Evolutionary conservation across 495 filamentous ascomycete genomes (phyloP), one percentile per base, ranked within the genome.

Genomic region (Hyaloscypha variabilis): DNA sequence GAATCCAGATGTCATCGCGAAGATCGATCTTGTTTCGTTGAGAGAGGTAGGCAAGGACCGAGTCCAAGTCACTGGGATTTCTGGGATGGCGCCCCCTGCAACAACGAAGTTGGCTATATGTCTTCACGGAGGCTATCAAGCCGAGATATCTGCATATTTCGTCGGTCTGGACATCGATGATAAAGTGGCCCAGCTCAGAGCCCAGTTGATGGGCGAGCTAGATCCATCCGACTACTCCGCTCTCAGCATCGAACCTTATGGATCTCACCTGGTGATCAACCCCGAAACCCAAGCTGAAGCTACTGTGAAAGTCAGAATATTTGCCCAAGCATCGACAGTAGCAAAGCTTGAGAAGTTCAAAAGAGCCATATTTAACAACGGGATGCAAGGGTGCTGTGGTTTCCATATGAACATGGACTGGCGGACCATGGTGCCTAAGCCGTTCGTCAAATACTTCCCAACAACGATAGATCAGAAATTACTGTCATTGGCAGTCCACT

Each of bases 1-100:
- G 64, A 85, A 87, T 73, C 80, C 77, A 1, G 86, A 88, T 71
- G 85, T 88, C 53, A 84, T 76, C 2, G 83, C 84, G 6, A 5
- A 25, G 14, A 70, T 88, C 25, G 74, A 75, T 42, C 71, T 80
- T 36, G 75, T 86, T 46, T 67, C 76, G 26, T 76, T 88, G 58
- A 76, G 79, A 53, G 67, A 81, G 69, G 70, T 77, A n/a, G 78
- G 77, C 17, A 46, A 71, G 57, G 75, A 83, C 39, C 39, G 51
- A 23, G 74, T 79, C 8, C 42, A 53, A 36, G 66, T 79, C 0
- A 56, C 69, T 21, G 77, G 77, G 14, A 66, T 77, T 46, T 75
- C 67, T 25, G 76, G 76, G 3, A 29, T 64, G 8, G 68, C 76
- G 19, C 76, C 77, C 11, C 77, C 77, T 11, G 64, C 75, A 29